Base-by-base conservation (phyloP, 768 basidiomycete species). In the Termitomyces titanicus region DNA sequence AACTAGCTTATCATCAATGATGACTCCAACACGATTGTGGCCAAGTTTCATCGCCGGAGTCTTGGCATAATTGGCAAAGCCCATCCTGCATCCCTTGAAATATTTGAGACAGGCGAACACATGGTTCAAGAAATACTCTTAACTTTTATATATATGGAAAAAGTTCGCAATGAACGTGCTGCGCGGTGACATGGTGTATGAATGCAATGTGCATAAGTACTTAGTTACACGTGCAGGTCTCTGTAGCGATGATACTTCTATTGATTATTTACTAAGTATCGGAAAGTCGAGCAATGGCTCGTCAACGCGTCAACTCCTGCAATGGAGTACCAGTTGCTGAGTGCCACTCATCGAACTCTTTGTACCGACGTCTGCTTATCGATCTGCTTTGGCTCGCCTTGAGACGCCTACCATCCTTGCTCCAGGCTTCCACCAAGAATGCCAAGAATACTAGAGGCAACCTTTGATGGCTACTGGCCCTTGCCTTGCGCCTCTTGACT, bases 101-200 rank as follows among this genome's bases (percentile, higher is more conserved):
- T 66, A 17, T 55, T 49, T 7, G 39, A 51, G 37, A 37, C 22
- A 33, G 70, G 68, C 2, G 55, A 62, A 55, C 58, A 64, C 33
- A 67, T 70, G 51, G 34, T 64, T 10, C 65, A 68, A 46, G 56
- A 58, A 27, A 66, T 71, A 22, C 39, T 71, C 3, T 42, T 69
- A 10, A 69, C 70, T 3, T 71, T 71, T 46, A 55, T 70, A 24
- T 70, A 66, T 44, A 47, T 70, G 18, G 66, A 70, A 46, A 66
- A 66, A 54, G 25, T 64, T 13, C 58, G 68, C 27, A 62, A 60
- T 47, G 55, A 56, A 33, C 11, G 17, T 11, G 35, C 9, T 13
- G 15, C 31, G 10, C 9, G 13, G 17, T 25, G 15, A 10, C 35
- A 25, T n/a, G 10, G n/a, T 25, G 8, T 24, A 24, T 35, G 31